Evolutionary conservation across 768 basidiomycete genomes (phyloP).

Genomic region (Boletus rubropictus): DNA sequence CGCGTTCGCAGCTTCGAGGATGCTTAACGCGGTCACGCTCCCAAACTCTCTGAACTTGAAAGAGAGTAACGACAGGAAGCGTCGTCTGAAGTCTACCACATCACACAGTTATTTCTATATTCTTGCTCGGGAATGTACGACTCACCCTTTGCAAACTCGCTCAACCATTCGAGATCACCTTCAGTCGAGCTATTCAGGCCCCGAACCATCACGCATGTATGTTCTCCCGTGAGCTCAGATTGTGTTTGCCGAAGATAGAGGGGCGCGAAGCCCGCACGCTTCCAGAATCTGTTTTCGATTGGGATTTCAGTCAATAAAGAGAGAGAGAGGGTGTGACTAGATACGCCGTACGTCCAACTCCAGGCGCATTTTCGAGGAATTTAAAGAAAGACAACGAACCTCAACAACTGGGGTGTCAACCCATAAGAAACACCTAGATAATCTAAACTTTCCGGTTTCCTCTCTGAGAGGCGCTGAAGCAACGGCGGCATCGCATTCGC

Average conservation of each 20-base stretch:
- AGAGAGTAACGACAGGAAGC: constrained; percentile 85
- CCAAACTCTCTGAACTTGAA: constrained; percentile 95
- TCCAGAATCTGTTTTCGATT: constrained; percentile 74
- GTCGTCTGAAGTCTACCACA: constrained; percentile 78
- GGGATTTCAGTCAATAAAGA: background rate
- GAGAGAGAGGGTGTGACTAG: background rate
- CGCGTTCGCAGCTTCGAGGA: constrained; percentile 77
- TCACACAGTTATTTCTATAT: background rate
- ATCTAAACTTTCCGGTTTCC: constrained; percentile 84
- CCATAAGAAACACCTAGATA: constrained; percentile 97
- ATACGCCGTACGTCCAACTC: background rate
- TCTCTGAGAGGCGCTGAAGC: constrained; percentile 82
- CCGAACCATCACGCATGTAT: constrained; percentile 92
- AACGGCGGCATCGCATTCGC: constrained; percentile 84
- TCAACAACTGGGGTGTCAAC: constrained; percentile 76
- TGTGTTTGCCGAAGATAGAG: constrained; percentile 90
- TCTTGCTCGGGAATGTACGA: background rate
- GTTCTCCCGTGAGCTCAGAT: constrained; percentile 94
- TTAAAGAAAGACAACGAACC: constrained; percentile 35
- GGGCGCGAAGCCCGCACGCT: constrained; percentile 85
- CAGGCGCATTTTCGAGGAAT: too few species aligned
- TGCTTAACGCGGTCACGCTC: constrained; percentile 77
- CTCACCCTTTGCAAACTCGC: constrained; percentile 81
- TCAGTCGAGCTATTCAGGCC: constrained; percentile 66
- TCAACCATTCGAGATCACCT: constrained; percentile 72